Base-by-base conservation (phyloP, 2,329 filamentous ascomycete species). In the Exophiala calicioides region DNA sequence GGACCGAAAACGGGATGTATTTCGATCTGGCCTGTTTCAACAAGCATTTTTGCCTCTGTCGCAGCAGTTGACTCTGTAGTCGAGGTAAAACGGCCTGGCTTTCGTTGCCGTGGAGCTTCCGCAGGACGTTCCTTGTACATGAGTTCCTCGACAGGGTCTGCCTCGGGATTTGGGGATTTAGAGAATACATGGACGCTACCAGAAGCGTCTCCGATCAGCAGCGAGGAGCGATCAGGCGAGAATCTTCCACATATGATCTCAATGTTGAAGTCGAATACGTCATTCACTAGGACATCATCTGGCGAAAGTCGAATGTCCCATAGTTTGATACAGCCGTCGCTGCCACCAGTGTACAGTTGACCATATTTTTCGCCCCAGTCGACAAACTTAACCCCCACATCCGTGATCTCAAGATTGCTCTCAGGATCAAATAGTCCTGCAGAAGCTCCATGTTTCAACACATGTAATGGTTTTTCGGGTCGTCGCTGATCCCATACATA, bases 401-500 rank as follows among this genome's bases (percentile, higher is more conserved):
- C 81, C 4, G 69, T 68, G 12, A 72, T 55, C 53, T 82, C 80
- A 15, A 70, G 69, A 12, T 61, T 52, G 23, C 64, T 43, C 5
- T 57, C 56, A 18, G 65, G 59, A 40, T 65, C 56, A 4, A 79
- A 62, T 3, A 77, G 72, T 47, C 71, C 72, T 1, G 80, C 57
- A 0, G 79, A 73, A 0, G 62, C 57, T 0, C 73, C 77, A 55
- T 84, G 81, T 1, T 56, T 53, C 2, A 84, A 64, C 6, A 60
- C 62, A 46, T 78, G 76, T 0, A 83, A 59, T 7, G 75, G 65
- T 12, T 60, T 51, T 26, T 72, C 64, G 1, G 68, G 67, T 10
- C 64, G 64, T 1, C 81, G 76, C 20, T 68, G 61, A 58, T 84
- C 81, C 79, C 80, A 84, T 4, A 84, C 67, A 60, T 82, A 83